Base-by-base conservation (phyloP, 2,329 filamentous ascomycete species). In the Trichothecium sympodiale region DNA sequence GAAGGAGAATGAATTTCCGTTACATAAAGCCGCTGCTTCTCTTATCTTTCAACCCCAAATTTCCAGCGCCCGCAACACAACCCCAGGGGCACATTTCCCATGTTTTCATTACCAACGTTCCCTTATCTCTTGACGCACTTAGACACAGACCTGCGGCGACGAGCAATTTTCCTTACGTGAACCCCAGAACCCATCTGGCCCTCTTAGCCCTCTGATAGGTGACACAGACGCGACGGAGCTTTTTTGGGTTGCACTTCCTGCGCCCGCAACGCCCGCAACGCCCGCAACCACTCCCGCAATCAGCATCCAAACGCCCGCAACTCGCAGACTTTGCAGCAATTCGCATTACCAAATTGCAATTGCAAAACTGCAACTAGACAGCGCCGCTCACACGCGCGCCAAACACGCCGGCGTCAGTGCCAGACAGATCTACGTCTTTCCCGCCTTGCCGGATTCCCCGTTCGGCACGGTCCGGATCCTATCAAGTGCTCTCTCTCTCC, bases 181-280 rank as follows among this genome's bases (percentile, higher is more conserved):
- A 26, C 29, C n/a, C 18, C 10, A 25, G 14, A 15, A n/a, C 14
- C 28, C 23, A 16, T 25, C 29, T 34, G 37, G 42, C 38, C 36
- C 37, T 40, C 43, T 43, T 34, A 38, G 42, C 38, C 36, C 37
- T 40, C 43, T 43, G 41, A 46, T 51, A 50, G 50, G 46, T 45
- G 48, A 47, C 43, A 44, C 40, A 47, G 43, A 40, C 46, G 49
- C 46, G 46, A 42, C 42, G 42, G 42, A 39, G 44, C 40, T 40
- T 41, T 41, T 41, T 42, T 44, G 33, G 42, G 41, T 45, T 40
- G 40, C 36, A 40, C 41, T 44, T 44, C 37, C 50, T 56, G 51
- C 54, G 55, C 53, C 54, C 55, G 53, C 50, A 53, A 48, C 46
- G 44, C 48, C 52, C 49, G 49, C 51, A 54, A 53, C 37, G 50